A percentile compares a stretch with the other conserved stretches of the same genome.
Evolutionary conservation across 2,329 filamentous ascomycete species (phyloP).

Genomic region (Ophiocordyceps camponoti-saundersi): DNA sequence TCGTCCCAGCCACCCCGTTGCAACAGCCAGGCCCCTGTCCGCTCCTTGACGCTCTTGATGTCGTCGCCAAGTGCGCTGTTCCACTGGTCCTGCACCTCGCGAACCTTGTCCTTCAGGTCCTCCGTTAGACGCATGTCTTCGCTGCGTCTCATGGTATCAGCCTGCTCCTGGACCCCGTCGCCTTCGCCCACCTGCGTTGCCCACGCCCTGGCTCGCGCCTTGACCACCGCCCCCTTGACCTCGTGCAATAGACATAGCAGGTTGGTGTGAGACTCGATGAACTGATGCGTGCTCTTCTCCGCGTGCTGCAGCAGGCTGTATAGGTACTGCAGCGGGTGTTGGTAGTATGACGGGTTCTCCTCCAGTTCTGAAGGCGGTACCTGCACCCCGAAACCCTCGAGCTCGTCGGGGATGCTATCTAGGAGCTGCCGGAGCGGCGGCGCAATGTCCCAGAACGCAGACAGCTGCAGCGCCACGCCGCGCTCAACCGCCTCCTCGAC

Average conservation of each 20-base stretch:
- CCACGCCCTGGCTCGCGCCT: conserved; percentile 48
- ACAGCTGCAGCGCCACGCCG: conserved; percentile 81
- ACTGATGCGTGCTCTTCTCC: conserved; percentile 88
- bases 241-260: conserved; percentile 80
- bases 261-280: conserved; percentile 90
- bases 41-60: conserved; percentile 54
- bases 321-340: conserved; percentile 78
- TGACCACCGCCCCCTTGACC: conserved; percentile 64
- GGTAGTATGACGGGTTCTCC: conserved; percentile 69
- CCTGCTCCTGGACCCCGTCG: conserved; percentile 18
- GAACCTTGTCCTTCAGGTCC: conserved; percentile 86
- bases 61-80: conserved; percentile 66
- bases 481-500: conserved; percentile 73
- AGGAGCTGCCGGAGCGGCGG: conserved; percentile 63
- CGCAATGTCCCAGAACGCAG: conserved; percentile 95
- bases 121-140: conserved; percentile 60
- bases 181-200: conserved; percentile 42
- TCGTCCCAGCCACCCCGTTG: conserved; percentile 83
- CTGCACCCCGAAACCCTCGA: conserved; percentile 48
- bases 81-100: conserved; percentile 85
- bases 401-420: conserved; percentile 54
- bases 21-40: conserved; percentile 57
- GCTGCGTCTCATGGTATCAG: conserved; percentile 39
- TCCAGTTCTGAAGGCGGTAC: conserved; percentile 66
- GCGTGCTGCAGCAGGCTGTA: conserved; percentile 73